Percentiles rank a stretch among this genome's conserved stretches.
Conservation (phyloP, 176 grass and related monocot species). For the Raddia guianensis region DNA sequence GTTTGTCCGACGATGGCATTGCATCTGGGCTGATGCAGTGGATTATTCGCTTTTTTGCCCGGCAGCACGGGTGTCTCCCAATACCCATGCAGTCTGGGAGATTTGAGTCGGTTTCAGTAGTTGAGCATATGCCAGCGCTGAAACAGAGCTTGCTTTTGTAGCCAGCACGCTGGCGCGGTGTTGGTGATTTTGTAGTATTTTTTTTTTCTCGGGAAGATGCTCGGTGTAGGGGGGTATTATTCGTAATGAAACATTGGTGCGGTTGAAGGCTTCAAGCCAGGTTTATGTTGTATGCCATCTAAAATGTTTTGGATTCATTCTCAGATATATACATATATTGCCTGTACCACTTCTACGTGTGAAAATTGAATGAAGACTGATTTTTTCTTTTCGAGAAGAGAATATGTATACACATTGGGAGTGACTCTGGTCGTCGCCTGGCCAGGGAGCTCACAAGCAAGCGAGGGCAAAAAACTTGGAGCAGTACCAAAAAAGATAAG, state of each 20-base stretch:
- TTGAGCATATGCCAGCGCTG: slow-evolving; percentile 8
- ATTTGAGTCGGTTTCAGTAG: slow-evolving; percentile 15
- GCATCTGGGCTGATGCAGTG: slow-evolving; percentile 26
- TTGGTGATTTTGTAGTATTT: slow-evolving; percentile 31
- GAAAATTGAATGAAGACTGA: too few species aligned
- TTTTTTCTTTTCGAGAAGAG: too few species aligned
- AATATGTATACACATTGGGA: too few species aligned
- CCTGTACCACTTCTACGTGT: too few species aligned
- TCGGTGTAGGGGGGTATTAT: not conserved
- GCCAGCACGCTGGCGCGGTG: not conserved
- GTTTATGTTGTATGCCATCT: not conserved
- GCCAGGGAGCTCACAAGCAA: too few species aligned
- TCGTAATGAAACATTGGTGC: not conserved
- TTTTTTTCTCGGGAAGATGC: not conserved
- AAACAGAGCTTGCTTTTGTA: slow-evolving; percentile 22
- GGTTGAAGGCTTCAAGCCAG: not conserved
- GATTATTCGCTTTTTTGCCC: not conserved
- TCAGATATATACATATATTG: not conserved
- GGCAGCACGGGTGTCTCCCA: not conserved
- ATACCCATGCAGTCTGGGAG: not conserved
- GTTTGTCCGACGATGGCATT: not conserved
- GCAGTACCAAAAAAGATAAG: too few species aligned
- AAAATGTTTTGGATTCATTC: not conserved
- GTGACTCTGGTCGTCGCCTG: too few species aligned
- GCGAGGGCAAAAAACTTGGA: too few species aligned